phyloP scores from a whole-genome alignment of 352 stramenopile species.

The Pythium pectinolyticum region DNA sequence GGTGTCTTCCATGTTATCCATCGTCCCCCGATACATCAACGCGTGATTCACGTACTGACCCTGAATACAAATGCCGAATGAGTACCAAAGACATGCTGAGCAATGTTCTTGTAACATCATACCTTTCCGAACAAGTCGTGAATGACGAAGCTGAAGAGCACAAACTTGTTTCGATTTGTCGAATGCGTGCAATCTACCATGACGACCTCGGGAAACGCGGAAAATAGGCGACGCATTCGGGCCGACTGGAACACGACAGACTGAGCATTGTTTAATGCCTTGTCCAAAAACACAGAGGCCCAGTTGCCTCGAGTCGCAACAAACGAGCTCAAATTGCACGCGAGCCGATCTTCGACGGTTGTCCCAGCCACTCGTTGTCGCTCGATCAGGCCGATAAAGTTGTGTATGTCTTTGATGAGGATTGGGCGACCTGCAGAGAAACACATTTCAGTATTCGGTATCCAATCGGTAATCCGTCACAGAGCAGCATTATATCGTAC shows the following conservation, averaged over 20 bases:
- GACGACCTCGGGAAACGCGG: slow-evolving; percentile 2
- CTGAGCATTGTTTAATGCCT: not conserved
- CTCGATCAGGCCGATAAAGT: not conserved
- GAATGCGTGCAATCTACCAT: slow-evolving; percentile 20
- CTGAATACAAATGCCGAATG: not conserved
- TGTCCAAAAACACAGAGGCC: not conserved
- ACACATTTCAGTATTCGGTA: not conserved
- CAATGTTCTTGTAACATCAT: not conserved
- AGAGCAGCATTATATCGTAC: not conserved
- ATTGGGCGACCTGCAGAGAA: not conserved
- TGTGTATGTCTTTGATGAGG: not conserved
- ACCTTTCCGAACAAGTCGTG: slow-evolving; percentile 26
- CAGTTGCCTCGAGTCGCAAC: not conserved
- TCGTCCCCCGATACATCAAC: not conserved
- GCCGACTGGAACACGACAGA: slow-evolving; percentile 14
- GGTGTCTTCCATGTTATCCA: slow-evolving; percentile 2
- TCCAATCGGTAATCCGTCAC: too few relatives aligned
- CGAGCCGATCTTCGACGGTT: slow-evolving; percentile 4
- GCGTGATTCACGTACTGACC: slow-evolving; percentile 9
- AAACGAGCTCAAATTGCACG: not conserved
- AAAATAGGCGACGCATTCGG: not conserved
- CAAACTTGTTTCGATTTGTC: slow-evolving; percentile 14
- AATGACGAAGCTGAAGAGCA: slow-evolving; percentile 19
- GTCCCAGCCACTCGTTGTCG: not conserved
- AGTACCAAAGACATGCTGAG: not conserved